Evolutionary conservation across 768 basidiomycete species (phyloP), one percentile per base, ranked within the genome.

Genomic region (Suillus subaureus): DNA sequence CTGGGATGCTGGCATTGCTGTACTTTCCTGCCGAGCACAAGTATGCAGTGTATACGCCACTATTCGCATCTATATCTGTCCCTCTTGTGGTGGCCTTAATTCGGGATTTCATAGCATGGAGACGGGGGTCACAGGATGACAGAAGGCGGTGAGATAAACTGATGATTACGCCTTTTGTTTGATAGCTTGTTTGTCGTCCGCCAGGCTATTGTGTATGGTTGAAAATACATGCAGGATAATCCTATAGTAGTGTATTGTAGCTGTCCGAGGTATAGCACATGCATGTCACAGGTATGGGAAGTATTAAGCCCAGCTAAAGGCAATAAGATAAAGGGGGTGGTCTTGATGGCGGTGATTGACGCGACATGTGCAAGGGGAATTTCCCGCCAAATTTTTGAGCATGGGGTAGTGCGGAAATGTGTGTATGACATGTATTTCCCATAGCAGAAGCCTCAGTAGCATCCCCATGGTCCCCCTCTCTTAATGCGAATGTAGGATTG

Each of bases 1-100:
- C 97, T 0, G 93, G 92, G 23, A 97, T 99, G 96, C 79, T 99
- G 70, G 96, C 94, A 16, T 79, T 98, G 73, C 83, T 99, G 26
- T 99, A 99, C 78, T 99, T 99, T 79, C 97, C 97, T 26, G 90
- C 94, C 23, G 97, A 99, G 74, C 97, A 99, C 81, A 98, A 93
- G 74, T 96, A 95, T 75, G 96, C 96, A 2, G 94, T 99, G 11
- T 99, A 99, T 75, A 90, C 94, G 0, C 97, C 97, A 0, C 78
- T 99, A 40, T 98, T 99, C 75, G 97, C 94, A 2, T 96, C 94
- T 57, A 85, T 95, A 8, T 83, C 92, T 3, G 90, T 96, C 35
- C 96, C 96, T 6, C 76, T 98, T 62, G 66, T 95, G 12, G 88
- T 92, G 3, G 88, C 92, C 1, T 81, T 90, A 13, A 68, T 93